Base-by-base conservation (phyloP, 192 early-diverging fungal genomes). In the Coemansia asiatica region DNA sequence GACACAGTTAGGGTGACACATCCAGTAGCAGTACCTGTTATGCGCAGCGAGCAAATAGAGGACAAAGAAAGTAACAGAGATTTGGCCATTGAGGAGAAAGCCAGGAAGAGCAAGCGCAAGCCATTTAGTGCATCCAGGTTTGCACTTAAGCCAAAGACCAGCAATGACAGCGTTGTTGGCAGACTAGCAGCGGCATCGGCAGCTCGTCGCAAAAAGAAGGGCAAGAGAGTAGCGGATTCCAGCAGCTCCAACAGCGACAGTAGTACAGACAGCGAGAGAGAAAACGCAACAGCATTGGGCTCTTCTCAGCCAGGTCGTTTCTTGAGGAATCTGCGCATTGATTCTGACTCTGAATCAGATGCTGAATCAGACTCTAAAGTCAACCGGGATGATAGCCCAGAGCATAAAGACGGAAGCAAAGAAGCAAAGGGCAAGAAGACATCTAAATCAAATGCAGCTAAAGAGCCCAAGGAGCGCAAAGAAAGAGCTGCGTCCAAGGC, bases 401-500 rank as follows among this genome's bases (percentile, higher is more conserved):
- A n/a, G n/a, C n/a, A n/a, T n/a, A n/a, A n/a, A n/a, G n/a, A n/a
- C n/a, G n/a, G 50, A 28, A 10, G 33, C 6, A 27, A 13, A 55
- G 27, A 65, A 40, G 21, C 29, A 33, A 27, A 29, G 23, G 48
- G 16, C 36, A 23, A 2, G 18, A 29, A 60, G 28, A 18, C 38
- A 40, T 44, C 26, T 21, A n/a, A 28, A 6, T 27, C 21, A 16
- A 12, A 22, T 26, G 21, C 35, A 25, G 28, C n/a, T 21, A 31
- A 50, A n/a, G n/a, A n/a, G n/a, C n/a, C n/a, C 19, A 36, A 68
- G 35, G 28, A 12, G 40, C 53, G 27, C 28, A 59, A 56, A 4
- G 63, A 53, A 46, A 49, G 68, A 21, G 66, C 68, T 7, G 77
- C 77, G 13, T 74, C 77, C 7, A 80, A 80, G 54, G 56, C 60